Conservation (phyloP, 768 basidiomycete species). For the Rhodotorula paludigena region DNA sequence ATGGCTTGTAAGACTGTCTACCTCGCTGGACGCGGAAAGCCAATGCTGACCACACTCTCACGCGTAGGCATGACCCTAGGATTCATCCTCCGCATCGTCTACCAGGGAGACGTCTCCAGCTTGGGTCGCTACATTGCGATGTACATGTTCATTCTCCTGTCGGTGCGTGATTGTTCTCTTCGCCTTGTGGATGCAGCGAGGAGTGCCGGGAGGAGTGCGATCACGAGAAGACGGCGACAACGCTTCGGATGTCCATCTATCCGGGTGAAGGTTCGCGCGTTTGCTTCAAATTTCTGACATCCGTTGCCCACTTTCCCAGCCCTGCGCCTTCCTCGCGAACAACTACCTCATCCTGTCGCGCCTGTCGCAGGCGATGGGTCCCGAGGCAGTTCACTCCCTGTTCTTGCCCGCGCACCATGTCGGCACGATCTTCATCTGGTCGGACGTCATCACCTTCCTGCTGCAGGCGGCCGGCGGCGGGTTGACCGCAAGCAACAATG, state of each 20-base stretch:
- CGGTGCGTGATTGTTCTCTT: neutral
- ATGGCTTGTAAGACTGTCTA: neutral
- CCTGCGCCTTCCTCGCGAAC: constrained; percentile 30
- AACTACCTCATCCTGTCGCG: constrained; percentile 33
- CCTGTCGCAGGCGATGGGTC: constrained; percentile 16
- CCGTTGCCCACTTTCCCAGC: too few species aligned
- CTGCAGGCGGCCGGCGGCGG: constrained; percentile 28
- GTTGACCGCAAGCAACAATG: neutral
- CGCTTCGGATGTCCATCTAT: too few species aligned
- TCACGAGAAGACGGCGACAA: too few species aligned
- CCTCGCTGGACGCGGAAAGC: too few species aligned
- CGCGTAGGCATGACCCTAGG: constrained; percentile 14
- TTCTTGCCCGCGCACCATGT: constrained; percentile 4
- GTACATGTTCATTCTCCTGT: constrained; percentile 26
- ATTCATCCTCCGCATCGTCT: constrained; percentile 15
- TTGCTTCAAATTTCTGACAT: too few species aligned
- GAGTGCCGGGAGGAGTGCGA: too few species aligned
- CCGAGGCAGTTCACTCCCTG: constrained; percentile 22
- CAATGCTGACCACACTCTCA: neutral
- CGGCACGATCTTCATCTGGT: constrained; percentile 15
- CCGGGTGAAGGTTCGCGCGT: too few species aligned
- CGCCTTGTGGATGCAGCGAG: too few species aligned
- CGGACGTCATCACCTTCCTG: constrained; percentile 34
- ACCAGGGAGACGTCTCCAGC: neutral
- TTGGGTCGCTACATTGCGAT: constrained; percentile 10